Conservation (phyloP, 163 green algal genomes). For the Prototheca cutis region DNA sequence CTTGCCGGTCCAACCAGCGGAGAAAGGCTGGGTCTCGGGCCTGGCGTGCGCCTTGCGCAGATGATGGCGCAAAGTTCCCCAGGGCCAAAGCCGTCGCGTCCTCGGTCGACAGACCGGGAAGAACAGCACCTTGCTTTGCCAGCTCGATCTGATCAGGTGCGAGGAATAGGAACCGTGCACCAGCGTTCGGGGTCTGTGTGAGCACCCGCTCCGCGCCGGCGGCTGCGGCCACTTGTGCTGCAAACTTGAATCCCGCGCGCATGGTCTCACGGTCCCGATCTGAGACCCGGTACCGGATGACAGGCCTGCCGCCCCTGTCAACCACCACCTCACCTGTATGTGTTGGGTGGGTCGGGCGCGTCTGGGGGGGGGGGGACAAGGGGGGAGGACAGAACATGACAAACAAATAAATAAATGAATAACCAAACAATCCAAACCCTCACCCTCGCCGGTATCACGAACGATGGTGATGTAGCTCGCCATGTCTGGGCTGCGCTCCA, state of each 20-base stretch:
- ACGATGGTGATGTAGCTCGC: slow-evolving; percentile 18
- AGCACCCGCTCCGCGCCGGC: slow-evolving; percentile 40
- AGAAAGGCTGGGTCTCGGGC: neutral
- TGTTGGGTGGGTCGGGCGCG: neutral
- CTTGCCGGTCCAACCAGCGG: neutral
- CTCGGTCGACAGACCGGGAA: neutral
- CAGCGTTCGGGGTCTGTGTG: slow-evolving; percentile 14
- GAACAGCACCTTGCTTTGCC: too few species aligned
- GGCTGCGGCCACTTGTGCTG: slow-evolving; percentile 22
- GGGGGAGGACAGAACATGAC: too few species aligned
- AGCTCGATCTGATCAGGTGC: too few species aligned
- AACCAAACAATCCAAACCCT: too few species aligned
- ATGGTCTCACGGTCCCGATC: slow-evolving; percentile 25
- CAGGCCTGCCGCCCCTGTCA: slow-evolving; percentile 34
- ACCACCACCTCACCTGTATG: slow-evolving; percentile 21
- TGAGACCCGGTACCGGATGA: slow-evolving; percentile 40
- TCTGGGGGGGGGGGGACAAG: too few species aligned
- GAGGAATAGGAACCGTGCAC: slow-evolving; percentile 12
- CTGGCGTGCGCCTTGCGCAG: neutral
- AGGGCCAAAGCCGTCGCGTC: neutral
- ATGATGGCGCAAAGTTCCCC: neutral
- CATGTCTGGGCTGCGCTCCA: slow-evolving; percentile 5
- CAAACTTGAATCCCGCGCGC: neutral
- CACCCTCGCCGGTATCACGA: slow-evolving; percentile 12
- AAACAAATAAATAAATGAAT: too few species aligned